Evolutionary conservation across 352 stramenopile genomes (phyloP).

Genomic region (Phytophthora ohioensis): DNA sequence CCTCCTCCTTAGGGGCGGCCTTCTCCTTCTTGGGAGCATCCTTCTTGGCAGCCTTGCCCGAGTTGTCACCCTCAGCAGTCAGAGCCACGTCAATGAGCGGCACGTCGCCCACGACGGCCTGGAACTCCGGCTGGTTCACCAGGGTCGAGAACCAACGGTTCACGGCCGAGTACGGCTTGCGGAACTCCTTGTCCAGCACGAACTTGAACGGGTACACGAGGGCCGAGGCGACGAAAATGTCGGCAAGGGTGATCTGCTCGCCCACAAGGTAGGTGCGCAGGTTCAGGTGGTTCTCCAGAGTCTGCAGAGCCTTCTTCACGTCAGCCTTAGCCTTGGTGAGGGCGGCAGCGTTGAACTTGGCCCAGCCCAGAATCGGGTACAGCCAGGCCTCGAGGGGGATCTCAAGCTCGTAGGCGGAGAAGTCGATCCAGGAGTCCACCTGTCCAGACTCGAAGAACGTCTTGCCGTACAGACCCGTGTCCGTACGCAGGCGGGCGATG

Average conservation of each 20-base stretch:
- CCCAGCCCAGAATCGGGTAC: slow-evolving; percentile 90
- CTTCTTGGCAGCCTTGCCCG: slow-evolving; percentile 44
- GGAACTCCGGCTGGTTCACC: slow-evolving; percentile 95
- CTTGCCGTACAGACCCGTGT: slow-evolving; percentile 88
- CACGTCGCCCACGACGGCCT: slow-evolving; percentile 92
- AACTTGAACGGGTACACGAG: slow-evolving; percentile 97
- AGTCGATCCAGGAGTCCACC: slow-evolving; percentile 96
- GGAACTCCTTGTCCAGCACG: slow-evolving; percentile 90
- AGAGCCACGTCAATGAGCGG: slow-evolving; percentile 82
- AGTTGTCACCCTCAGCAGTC: slow-evolving; percentile 67
- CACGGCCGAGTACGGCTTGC: slow-evolving; percentile 89
- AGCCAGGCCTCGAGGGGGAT: slow-evolving; percentile 89
- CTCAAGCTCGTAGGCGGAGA: slow-evolving; percentile 92
- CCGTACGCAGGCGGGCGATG: no score
- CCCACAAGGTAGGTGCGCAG: slow-evolving; percentile 93
- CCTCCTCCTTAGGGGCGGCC: slow-evolving; percentile 47
- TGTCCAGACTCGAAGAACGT: slow-evolving; percentile 93
- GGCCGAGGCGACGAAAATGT: slow-evolving; percentile 90
- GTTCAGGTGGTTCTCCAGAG: slow-evolving; percentile 91
- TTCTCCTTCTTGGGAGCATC: slow-evolving; percentile 59
- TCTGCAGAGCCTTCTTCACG: slow-evolving; percentile 83
- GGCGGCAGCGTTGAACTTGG: slow-evolving; percentile 78
- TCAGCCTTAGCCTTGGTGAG: slow-evolving; percentile 91
- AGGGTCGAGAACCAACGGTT: slow-evolving; percentile 93
- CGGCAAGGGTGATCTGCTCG: slow-evolving; percentile 93